Evolutionary conservation across 192 early-diverging fungal species (phyloP), one percentile per base, ranked within the genome.

Genomic region (Cladochytrium replicatum): DNA sequence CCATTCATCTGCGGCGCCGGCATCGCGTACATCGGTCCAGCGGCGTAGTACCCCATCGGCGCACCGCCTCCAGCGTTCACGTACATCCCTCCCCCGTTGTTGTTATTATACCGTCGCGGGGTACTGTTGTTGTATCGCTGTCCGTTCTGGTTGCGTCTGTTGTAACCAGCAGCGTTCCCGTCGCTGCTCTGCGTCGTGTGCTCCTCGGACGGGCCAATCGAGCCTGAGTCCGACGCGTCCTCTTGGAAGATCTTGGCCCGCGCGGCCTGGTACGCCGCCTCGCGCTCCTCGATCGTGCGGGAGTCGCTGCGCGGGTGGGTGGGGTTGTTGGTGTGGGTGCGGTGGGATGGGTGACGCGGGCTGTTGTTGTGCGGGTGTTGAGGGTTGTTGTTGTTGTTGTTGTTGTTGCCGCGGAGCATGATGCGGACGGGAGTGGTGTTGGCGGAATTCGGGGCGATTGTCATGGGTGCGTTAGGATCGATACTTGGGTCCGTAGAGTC

Each of bases 221-320:
- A n/a, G n/a, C 41, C 27, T 42, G 34, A n/a, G n/a, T 37, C n/a
- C n/a, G 34, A n/a, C 13, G 43, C 13, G 11, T 66, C 57, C 27
- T 80, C 80, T 41, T 78, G 68, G 50, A 86, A 86, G 34, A 86
- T 86, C 29, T 76, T 54, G 9, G 80, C 81, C 42, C 84, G 65
- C 3, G 84, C 84, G 27, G 72, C 67, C 52, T 83, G 78, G 51
- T 86, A 86, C 5, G 75, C 77, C 7, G 70, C 74, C 45, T 82
- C 72, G 15, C 80, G 66, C 46, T 83, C 81, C 50, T 84, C 78
- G 28, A 80, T 61, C 0, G 82, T 72, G 52, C 74, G 65, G 9
- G 63, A 60, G 46, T 62, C 66, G 21, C 48, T 43, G 21, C 66
- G 71, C 19, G 51, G 47, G 11, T 62, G 50, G 23, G 56, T 59